These are phyloP conservation scores for Strigomonas oncopelti DNA, from an alignment of 208 protist species.

Conservation along the genomic window DNA sequence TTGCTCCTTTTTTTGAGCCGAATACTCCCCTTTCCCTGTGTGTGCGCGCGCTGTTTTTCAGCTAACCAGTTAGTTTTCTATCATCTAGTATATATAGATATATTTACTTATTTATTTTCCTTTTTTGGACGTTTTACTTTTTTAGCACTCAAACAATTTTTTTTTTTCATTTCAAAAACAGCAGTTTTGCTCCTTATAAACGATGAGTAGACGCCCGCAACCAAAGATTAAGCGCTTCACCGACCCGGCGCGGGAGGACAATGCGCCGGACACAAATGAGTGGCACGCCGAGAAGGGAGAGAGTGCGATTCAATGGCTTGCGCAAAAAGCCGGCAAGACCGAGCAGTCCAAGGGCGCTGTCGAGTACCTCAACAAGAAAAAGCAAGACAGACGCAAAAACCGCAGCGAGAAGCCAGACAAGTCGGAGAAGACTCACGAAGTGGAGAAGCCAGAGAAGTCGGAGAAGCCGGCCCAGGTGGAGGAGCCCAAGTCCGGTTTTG, in stretches of 20 bases:
- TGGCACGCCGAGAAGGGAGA: conserved; percentile 25
- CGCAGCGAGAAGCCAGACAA: conserved; percentile 12
- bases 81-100: not conserved
- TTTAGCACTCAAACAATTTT: not conserved
- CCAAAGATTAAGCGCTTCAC: conserved; percentile 12
- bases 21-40: too few species aligned
- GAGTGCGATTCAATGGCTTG: conserved; percentile 64
- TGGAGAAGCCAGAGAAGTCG: not conserved
- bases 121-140: not conserved
- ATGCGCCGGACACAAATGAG: conserved; percentile 3
- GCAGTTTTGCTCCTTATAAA: too few species aligned
- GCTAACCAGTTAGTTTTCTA: too few species aligned
- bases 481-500: not conserved
- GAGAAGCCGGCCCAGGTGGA: conserved; percentile 8
- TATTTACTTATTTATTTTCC: conserved; percentile 2
- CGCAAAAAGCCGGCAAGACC: conserved; percentile 38
- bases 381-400: conserved; percentile 21
- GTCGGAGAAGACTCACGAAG: not conserved
- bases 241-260: conserved; percentile 6
- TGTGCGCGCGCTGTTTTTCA: not conserved
- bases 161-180: not conserved
- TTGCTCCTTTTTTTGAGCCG: too few species aligned
- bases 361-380: conserved; percentile 67
- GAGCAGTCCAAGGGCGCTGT: conserved; percentile 50
- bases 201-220: not conserved